Conservation (phyloP, 345 rosid species). For the thale cress (Arabidopsis thaliana) region TAIR10.1 NC_003070.9:475501-476000, state of each 20-base stretch:
- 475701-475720: conserved; percentile 64
- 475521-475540: conserved; percentile 56
- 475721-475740: conserved; percentile 71
- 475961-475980: conserved; percentile 62
- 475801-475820: conserved; percentile 55
- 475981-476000: conserved; percentile 49
- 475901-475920: conserved; percentile 64
- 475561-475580: conserved; percentile 51
- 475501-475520: conserved; percentile 69
- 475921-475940: conserved; percentile 55
- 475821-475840: conserved; percentile 63
- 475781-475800: conserved; percentile 54
- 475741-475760: conserved; percentile 52
- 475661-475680: conserved; percentile 60
- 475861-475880: conserved; percentile 57
- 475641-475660: conserved; percentile 67
- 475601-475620: conserved; percentile 65
- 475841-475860: conserved; percentile 62
- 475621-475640: conserved; percentile 68
- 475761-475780: conserved; percentile 70
- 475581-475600: conserved; percentile 39
- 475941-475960: conserved; percentile 54
- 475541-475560: conserved; percentile 47
- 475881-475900: conserved; percentile 70
- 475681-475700: conserved; percentile 58